phyloP scores from a whole-genome alignment of 805 yeast genomes.

The Candida endomychidarum region DNA sequence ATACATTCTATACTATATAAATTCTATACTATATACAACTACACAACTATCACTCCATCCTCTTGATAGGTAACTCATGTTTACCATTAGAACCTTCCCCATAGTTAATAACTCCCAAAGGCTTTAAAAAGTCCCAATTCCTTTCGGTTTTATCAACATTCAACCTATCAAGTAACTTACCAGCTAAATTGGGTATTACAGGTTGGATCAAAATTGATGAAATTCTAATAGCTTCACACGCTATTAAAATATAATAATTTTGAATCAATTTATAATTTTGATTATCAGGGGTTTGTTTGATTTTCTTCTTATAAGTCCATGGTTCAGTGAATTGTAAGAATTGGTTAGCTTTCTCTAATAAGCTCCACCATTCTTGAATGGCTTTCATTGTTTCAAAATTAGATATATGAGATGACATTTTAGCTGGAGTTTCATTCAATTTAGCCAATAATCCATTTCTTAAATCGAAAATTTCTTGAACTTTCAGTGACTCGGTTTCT shows the following conservation, averaged over 20 bases:
- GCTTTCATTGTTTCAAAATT: slow-evolving; percentile 57
- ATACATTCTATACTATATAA: neutral
- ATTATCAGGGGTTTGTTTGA: slow-evolving; percentile 7
- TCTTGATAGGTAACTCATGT: slow-evolving; percentile 6
- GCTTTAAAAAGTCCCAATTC: slow-evolving; percentile 39
- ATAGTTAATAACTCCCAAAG: slow-evolving; percentile 61
- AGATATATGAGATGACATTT: slow-evolving; percentile 45
- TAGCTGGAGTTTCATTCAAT: slow-evolving; percentile 33
- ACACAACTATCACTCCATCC: neutral
- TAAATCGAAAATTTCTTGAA: neutral
- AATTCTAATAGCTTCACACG: slow-evolving; percentile 71
- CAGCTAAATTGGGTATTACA: slow-evolving; percentile 66
- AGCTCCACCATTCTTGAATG: slow-evolving; percentile 56
- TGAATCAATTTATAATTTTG: slow-evolving; percentile 18
- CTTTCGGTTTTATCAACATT: slow-evolving; percentile 50
- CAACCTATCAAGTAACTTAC: slow-evolving; percentile 58
- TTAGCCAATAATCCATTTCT: slow-evolving; percentile 24
- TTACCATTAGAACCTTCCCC: slow-evolving; percentile 47
- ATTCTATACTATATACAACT: no score
- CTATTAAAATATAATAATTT: slow-evolving; percentile 58
- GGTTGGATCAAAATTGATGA: slow-evolving; percentile 67
- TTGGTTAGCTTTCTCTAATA: slow-evolving; percentile 59
- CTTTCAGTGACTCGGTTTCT: neutral
- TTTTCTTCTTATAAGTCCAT: slow-evolving; percentile 54
- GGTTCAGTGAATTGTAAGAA: slow-evolving; percentile 73